Percentiles rank a stretch among this genome's conserved stretches.
Conservation (phyloP, 176 grass and related monocot genomes). For the Chrysopogon serrulatus region DNA sequence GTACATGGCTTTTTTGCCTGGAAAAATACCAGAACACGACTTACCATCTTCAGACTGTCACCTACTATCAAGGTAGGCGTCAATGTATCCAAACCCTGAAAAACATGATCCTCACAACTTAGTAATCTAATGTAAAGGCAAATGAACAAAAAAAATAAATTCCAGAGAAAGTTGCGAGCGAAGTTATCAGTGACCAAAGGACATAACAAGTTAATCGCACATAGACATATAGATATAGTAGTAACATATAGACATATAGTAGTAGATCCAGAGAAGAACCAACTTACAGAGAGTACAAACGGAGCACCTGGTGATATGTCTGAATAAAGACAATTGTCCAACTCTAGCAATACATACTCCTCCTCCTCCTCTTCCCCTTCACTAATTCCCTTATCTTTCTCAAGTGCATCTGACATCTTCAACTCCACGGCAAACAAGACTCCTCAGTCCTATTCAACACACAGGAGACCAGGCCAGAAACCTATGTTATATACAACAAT, state of each 20-base stretch:
- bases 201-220: background rate
- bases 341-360: slow-evolving; percentile 69
- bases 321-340: slow-evolving; percentile 67
- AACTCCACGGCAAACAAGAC: background rate
- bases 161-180: background rate
- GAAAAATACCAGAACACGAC: slow-evolving; percentile 8
- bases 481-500: background rate
- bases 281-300: slow-evolving; percentile 76
- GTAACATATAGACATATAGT: background rate
- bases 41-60: slow-evolving; percentile 60
- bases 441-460: background rate
- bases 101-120: slow-evolving; percentile 25
- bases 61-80: slow-evolving; percentile 62
- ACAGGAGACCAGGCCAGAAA: background rate
- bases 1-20: too few species aligned
- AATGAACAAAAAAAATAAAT: background rate
- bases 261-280: background rate
- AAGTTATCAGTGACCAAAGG: background rate
- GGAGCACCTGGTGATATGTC: slow-evolving; percentile 56
- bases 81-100: slow-evolving; percentile 77
- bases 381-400: slow-evolving; percentile 30
- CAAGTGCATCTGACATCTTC: slow-evolving; percentile 31
- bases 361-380: slow-evolving; percentile 45
- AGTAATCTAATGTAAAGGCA: background rate
- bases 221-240: too few species aligned